Conservation (phyloP, 2,329 filamentous ascomycete species). For the Scedosporium dehoogii region DNA sequence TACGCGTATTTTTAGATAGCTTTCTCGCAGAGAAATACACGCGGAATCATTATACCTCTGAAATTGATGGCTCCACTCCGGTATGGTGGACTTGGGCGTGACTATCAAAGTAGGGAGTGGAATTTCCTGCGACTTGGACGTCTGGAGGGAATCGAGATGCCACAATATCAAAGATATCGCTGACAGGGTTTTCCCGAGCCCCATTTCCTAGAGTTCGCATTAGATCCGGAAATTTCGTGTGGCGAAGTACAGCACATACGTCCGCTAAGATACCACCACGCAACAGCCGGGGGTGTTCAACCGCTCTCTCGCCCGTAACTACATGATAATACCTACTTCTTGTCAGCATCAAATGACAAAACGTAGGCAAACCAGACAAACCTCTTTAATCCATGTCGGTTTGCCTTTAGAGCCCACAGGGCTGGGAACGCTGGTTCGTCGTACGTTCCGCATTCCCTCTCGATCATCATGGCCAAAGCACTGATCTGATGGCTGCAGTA, state of each 20-base stretch:
- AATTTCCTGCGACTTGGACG: background rate
- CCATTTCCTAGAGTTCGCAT: background rate
- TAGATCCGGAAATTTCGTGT: background rate
- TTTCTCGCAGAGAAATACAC: no score
- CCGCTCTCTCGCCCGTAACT: background rate
- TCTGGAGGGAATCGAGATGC: background rate
- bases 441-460: background rate
- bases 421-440: background rate
- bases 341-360: background rate
- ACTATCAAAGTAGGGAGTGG: background rate
- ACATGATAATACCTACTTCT: background rate
- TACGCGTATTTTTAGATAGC: background rate
- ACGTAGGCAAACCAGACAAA: background rate
- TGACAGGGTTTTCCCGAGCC: background rate
- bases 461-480: slow-evolving; percentile 2
- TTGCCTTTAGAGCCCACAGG: background rate
- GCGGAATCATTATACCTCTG: background rate
- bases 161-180: background rate
- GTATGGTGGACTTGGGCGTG: background rate
- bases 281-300: background rate
- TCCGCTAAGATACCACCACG: slow-evolving; percentile 2
- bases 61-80: slow-evolving; percentile 2
- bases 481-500: background rate
- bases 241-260: background rate
- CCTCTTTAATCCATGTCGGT: background rate